Evolutionary conservation across 768 basidiomycete genomes (phyloP).

Genomic region (Daedaleopsis sinensis): DNA sequence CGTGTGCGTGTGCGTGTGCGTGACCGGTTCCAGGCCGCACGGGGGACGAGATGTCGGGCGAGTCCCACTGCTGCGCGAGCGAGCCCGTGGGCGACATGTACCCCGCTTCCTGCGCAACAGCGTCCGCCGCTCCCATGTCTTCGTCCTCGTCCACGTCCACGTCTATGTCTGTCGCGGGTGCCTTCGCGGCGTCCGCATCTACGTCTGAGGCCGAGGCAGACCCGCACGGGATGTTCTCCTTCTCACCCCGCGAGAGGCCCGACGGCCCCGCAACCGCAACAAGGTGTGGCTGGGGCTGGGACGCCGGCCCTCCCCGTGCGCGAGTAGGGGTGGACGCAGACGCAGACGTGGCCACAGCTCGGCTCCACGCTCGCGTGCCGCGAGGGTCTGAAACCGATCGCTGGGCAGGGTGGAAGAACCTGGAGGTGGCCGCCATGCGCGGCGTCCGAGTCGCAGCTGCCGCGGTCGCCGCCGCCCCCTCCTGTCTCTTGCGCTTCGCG

Average conservation of each 20-base stretch:
- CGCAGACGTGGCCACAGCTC: background rate
- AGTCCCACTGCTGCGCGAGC: conserved; percentile 44
- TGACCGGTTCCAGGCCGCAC: conserved; percentile 32
- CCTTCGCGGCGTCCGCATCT: conserved; percentile 37
- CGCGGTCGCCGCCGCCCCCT: conserved; percentile 33
- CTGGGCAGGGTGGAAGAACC: conserved; percentile 24
- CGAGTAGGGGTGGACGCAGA: background rate
- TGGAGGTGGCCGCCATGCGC: conserved; percentile 20
- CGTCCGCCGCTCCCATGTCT: conserved; percentile 40
- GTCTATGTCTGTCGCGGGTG: conserved; percentile 52
- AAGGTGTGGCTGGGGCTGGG: background rate
- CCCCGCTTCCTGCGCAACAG: conserved; percentile 76
- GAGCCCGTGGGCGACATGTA: conserved; percentile 76
- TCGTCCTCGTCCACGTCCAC: conserved; percentile 36
- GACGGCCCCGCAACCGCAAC: conserved; percentile 13
- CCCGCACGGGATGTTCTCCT: conserved; percentile 45
- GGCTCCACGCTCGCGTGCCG: conserved; percentile 8
- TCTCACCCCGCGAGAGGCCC: conserved; percentile 31
- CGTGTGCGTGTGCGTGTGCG: no score
- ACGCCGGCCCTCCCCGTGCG: no score
- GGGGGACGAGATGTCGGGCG: conserved; percentile 71
- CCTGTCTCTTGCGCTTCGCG: conserved; percentile 49
- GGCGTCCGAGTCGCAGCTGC: conserved; percentile 7
- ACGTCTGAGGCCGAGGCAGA: conserved; percentile 26
- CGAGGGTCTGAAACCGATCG: conserved; percentile 22